Evolutionary conservation across 306 rosid species (phyloP), one percentile per base, ranked within the genome.

Genomic region (Parietaria judaica): DNA sequence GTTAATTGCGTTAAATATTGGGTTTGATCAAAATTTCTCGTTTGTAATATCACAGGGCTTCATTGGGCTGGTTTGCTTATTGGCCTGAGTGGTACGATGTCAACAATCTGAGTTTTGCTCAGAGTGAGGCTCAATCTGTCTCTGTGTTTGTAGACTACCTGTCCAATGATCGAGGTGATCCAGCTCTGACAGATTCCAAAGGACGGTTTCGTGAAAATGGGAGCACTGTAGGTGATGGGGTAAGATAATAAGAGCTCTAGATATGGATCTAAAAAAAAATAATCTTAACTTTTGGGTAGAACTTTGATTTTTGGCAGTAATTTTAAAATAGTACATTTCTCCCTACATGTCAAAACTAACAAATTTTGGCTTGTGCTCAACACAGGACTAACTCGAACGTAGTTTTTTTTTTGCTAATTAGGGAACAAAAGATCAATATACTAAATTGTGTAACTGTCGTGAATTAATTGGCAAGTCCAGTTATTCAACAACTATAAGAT

Each of bases 101-200:
- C 58, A 84, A 78, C 61, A 72, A 84, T 60, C 65, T 80, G 64
- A 92, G 80, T 79, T 92, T 86, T 72, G 67, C 95, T 51, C 95
- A 84, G 70, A 86, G 96, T 48, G 96, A 92, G 79, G 98, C 98
- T 65, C 98, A 88, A 45, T 88, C 96, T 62, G 88, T 88, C 68
- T 84, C 88, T 73, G 74, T 81, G 54, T 88, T 84, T 84, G 90
- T 84, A 64, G 86, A 92, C 61, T 80, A 72, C 81, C 96, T 92
- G 74, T 75, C 86, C 64, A 86, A 81, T 70, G 83, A 77, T 70
- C 81, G 81, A 78, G 86, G 68, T 58, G 89, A 92, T 72, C 64
- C 77, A 14, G 58, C 63, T 67, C 90, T 75, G 46, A 71, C 74
- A 9, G 91, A 82, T 72, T 70, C 82, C 11, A 92, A 92, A 80